Base-by-base conservation (phyloP, 1,284 basidiomycete species). In the Sanghuangporus baumii region DNA sequence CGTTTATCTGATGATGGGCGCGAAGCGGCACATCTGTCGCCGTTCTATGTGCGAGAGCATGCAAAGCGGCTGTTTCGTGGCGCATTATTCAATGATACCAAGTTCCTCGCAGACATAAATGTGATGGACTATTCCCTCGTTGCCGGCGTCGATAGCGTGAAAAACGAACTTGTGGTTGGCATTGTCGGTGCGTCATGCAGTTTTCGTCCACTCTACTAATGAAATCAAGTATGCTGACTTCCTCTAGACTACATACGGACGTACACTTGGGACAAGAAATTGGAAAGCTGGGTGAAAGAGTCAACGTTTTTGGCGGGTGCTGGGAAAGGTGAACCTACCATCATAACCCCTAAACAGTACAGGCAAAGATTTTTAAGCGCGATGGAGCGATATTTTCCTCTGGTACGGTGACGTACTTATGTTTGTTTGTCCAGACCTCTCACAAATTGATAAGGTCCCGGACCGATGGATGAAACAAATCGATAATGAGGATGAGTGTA, bases 121-220 rank as follows among this genome's bases (percentile, higher is more conserved):
- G 94, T 98, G 61, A 99, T 99, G 97, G 97, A 99, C 75, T 99
- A 99, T 75, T 98, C 96, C 20, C 79, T 99, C 16, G 89, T 99
- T 47, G 94, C 96, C 26, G 97, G 96, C 16, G 90, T 99, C 14
- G 95, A 97, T 72, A 86, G 85, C 66, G 78, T 81, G 58, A 89
- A 84, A 66, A 89, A 91, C 63, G 91, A 96, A 71, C 79, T 96
- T 14, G 94, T 98, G 14, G 86, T 97, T 46, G 96, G 97, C n/a
- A 98, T 99, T 61, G 95, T 99, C 66, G 94, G 92, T 90, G 72
- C 64, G 90, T 77, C 6, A 5, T 52, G 14, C 36, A 18, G 31
- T 7, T 23, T 16, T 46, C 43, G 20, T 46, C 12, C 16, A 6
- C 23, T 37, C 36, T 46, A 18, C 55, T 52, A 7, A 36, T 66